Base-by-base conservation (phyloP, 2,329 filamentous ascomycete species). In the Aspergillus proliferans region DNA sequence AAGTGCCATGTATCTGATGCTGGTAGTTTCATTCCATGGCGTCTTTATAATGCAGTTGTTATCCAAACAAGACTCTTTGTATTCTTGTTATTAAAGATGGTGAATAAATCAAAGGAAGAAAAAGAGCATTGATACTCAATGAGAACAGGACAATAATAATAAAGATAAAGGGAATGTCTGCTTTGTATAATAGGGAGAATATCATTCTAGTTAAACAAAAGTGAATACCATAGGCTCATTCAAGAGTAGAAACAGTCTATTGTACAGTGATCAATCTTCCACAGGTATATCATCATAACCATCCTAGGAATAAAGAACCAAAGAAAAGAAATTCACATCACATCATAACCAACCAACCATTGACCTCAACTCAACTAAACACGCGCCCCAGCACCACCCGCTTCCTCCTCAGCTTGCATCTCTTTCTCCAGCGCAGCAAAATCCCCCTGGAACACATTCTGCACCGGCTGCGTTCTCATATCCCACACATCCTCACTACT, bases 401-500 rank as follows among this genome's bases (percentile, higher is more conserved):
- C 68, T 53, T 74, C 69, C 52, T 74, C 71, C 57, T 72, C 69
- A 22, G 58, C 67, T 49, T 70, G 65, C 56, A 71, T 71, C 50
- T 70, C 61, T 51, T 59, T 65, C 53, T 75, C 71, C 30, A 71
- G 50, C 10, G 70, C 70, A 34, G 66, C 69, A 52, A 72, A 70
- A 56, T 75, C 69, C 6, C 70, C 72, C 51, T 68, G 58, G 53
- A 76, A 75, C 1, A 77, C 73, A 48, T 71, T 73, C 56, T 71
- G 69, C 5, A 92, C 71, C 55, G 78, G 82, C 54, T 81, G 77
- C 33, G 77, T 76, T 59, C 93, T 81, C 48, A 84, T 77, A 67
- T 85, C 81, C 93, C 93, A 98, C 3, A 98, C 76, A 75, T 96
- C 87, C 72, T 96, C 88, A 71, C 88, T 95, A 66, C 83, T 95